phyloP scores from a whole-genome alignment of 768 basidiomycete species.

The Podaxis mareebaensis region DNA sequence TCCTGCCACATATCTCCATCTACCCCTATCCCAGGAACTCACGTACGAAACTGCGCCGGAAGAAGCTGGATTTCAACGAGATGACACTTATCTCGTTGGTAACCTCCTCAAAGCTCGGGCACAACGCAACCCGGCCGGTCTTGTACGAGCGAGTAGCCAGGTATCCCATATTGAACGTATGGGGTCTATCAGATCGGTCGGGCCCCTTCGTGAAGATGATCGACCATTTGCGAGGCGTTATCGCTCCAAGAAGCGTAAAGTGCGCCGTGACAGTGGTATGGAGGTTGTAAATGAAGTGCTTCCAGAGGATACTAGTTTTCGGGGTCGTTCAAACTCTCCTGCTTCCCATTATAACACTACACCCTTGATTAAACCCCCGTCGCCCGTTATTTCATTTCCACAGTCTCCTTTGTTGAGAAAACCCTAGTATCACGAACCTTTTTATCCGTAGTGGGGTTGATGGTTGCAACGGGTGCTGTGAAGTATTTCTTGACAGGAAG shows the following conservation, averaged over 20 bases:
- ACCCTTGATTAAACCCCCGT: not conserved
- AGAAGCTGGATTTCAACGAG: not conserved
- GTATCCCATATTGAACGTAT: conserved; percentile 15
- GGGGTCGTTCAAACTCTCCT: not conserved
- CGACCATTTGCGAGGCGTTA: conserved; percentile 5
- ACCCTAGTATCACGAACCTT: not conserved
- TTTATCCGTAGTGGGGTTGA: not conserved
- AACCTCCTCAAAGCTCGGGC: conserved; percentile 16
- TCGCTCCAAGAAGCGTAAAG: conserved; percentile 5
- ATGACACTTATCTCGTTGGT: conserved; percentile 10
- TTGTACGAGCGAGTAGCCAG: conserved; percentile 7
- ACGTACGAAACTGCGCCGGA: not conserved
- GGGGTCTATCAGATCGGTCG: conserved; percentile 15
- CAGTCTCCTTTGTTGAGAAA: not conserved
- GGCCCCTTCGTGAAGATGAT: not conserved
- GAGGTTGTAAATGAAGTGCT: not conserved
- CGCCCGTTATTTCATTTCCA: not conserved
- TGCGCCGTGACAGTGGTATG: not conserved
- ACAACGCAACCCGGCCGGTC: conserved; percentile 11
- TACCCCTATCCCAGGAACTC: conserved; percentile 2
- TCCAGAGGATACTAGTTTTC: not conserved
- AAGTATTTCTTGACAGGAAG: not conserved
- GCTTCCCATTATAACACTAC: not conserved
- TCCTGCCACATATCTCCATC: not conserved
- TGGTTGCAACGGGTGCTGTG: not conserved